Evolutionary conservation across 1,139 yeast genomes (phyloP).

Genomic region (Diutina scorzettiae): DNA sequence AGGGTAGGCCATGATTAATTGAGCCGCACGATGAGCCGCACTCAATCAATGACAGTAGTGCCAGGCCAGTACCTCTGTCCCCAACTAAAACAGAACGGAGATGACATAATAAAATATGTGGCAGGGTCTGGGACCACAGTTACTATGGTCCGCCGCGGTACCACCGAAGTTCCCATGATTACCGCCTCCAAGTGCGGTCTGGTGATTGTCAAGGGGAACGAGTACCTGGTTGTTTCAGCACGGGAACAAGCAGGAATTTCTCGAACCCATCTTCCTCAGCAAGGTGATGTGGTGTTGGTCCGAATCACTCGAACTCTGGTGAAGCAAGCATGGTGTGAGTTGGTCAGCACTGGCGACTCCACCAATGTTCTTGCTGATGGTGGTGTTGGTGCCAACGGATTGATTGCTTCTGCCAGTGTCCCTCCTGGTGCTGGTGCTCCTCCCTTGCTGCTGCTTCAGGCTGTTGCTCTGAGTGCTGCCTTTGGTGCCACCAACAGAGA

Average conservation of each 20-base stretch:
- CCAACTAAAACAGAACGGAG: conserved; percentile 15
- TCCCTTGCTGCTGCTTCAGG: conserved; percentile 24
- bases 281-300: conserved; percentile 74
- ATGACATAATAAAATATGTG: conserved; percentile 15
- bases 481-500: conserved; percentile 41
- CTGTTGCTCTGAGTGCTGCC: conserved; percentile 33
- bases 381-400: conserved; percentile 58
- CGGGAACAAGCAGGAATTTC: conserved; percentile 7
- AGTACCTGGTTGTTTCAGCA: background rate
- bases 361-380: conserved; percentile 50
- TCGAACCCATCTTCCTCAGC: conserved; percentile 60
- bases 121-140: conserved; percentile 31
- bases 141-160: conserved; percentile 18
- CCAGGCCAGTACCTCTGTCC: conserved; percentile 64
- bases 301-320: conserved; percentile 55
- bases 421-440: conserved; percentile 44
- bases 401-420: conserved; percentile 24
- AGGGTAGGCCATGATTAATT: conserved; percentile 19
- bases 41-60: conserved; percentile 15
- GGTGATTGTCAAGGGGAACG: conserved; percentile 10
- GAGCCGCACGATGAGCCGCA: background rate
- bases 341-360: conserved; percentile 62
- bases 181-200: conserved; percentile 10
- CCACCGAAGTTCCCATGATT: conserved; percentile 15
- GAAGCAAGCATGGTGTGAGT: conserved; percentile 73